A percentile compares a stretch with the other conserved stretches of the same genome.
phyloP scores from a whole-genome alignment of 495 filamentous ascomycete genomes.

The Podospora didyma region DNA sequence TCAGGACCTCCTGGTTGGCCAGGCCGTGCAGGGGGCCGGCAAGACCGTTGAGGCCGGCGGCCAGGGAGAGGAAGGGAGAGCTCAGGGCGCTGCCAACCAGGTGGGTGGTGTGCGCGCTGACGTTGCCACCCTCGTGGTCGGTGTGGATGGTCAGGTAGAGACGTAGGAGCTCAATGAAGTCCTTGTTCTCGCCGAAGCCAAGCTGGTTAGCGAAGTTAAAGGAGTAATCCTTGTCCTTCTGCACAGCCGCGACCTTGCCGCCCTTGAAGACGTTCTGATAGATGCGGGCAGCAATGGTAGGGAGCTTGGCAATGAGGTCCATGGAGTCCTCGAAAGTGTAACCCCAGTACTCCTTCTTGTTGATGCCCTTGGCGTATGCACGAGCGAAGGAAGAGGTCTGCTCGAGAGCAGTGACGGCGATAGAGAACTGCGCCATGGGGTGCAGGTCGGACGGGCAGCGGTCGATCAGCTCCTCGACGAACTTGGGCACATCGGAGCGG shows the following conservation, averaged over 20 bases:
- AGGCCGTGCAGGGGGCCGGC: slow-evolving; percentile 97
- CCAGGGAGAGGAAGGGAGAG: slow-evolving; percentile 93
- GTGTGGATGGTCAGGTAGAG: slow-evolving; percentile 99
- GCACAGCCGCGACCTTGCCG: slow-evolving; percentile 89
- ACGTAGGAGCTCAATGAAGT: slow-evolving; percentile 97
- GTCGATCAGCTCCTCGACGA: slow-evolving; percentile 98
- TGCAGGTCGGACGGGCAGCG: slow-evolving; percentile 97
- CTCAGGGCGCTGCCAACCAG: slow-evolving; percentile 94
- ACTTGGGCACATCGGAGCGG: slow-evolving; percentile 91
- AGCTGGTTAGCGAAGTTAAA: slow-evolving; percentile 99
- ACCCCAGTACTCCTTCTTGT: slow-evolving; percentile 98
- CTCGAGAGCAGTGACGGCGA: slow-evolving; percentile 96
- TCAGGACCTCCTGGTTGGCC: slow-evolving; percentile 98
- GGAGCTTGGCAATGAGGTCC: slow-evolving; percentile 99
- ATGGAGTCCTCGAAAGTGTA: slow-evolving; percentile 99
- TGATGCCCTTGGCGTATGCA: slow-evolving; percentile 96
- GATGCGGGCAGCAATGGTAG: slow-evolving; percentile 94
- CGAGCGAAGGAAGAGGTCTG: slow-evolving; percentile 96
- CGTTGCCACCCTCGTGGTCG: slow-evolving; percentile 98
- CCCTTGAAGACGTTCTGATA: slow-evolving; percentile 99
- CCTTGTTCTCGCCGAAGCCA: slow-evolving; percentile 88
- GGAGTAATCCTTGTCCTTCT: slow-evolving; percentile 97
- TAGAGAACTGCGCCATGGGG: slow-evolving; percentile 99
- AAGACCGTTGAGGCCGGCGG: slow-evolving; percentile 95
- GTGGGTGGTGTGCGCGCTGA: slow-evolving; percentile 97